Evolutionary conservation across 257 asterid species (phyloP).

Genomic region (Gynochthodes officinalis): DNA sequence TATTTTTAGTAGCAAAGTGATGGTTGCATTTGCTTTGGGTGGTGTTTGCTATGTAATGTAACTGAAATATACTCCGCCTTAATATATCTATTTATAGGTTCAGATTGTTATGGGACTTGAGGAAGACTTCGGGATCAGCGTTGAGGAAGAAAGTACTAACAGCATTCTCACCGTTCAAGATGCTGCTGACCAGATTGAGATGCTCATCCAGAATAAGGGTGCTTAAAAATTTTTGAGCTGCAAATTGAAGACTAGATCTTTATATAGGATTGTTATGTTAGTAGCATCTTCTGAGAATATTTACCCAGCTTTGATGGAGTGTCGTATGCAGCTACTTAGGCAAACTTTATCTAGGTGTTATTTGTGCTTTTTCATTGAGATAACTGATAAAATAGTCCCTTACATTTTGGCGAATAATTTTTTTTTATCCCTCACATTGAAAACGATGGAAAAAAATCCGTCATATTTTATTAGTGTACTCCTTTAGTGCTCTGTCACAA

Average conservation of each 20-base stretch:
- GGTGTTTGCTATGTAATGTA: neutral
- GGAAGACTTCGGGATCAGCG: conserved; percentile 83
- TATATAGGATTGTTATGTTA: conserved; percentile 22
- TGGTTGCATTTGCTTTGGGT: neutral
- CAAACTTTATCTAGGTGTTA: conserved; percentile 12
- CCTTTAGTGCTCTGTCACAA: too few species aligned
- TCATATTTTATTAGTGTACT: too few species aligned
- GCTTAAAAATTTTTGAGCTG: conserved; percentile 29
- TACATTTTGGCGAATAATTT: too few species aligned
- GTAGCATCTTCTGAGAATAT: conserved; percentile 17
- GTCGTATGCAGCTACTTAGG: neutral
- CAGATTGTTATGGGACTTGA: conserved; percentile 97
- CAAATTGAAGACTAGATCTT: conserved; percentile 10
- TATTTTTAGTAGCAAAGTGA: neutral
- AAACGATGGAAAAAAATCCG: too few species aligned
- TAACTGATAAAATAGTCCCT: too few species aligned
- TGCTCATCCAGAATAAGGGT: conserved; percentile 44
- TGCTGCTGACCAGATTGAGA: conserved; percentile 84
- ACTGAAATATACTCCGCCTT: neutral
- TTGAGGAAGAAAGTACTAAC: conserved; percentile 92
- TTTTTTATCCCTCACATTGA: too few species aligned
- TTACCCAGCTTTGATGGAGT: conserved; percentile 3
- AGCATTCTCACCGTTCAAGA: conserved; percentile 77
- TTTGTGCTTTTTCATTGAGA: conserved; percentile 2
- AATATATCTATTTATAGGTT: conserved; percentile 40